These are phyloP conservation scores for Rhypophila decipiens DNA, from an alignment of 495 filamentous ascomycete species.

Conservation along the genomic window DNA sequence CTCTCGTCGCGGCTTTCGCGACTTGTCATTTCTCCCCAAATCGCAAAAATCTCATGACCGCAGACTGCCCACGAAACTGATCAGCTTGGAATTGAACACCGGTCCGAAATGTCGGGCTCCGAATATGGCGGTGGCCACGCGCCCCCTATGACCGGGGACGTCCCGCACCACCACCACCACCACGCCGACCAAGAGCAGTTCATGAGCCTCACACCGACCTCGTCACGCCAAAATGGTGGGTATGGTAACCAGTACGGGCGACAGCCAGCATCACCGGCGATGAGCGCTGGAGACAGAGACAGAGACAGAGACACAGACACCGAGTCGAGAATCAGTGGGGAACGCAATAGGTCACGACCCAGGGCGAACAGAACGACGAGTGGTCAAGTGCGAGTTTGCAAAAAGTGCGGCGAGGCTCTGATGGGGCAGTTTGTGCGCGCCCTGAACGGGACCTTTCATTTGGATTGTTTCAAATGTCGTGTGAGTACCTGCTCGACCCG, in stretches of 20 bases:
- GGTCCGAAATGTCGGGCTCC: conserved; percentile 21
- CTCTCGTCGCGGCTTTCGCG: conserved; percentile 1
- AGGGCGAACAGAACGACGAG: conserved; percentile 42
- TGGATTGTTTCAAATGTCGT: conserved; percentile 96
- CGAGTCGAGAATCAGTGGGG: conserved; percentile 36
- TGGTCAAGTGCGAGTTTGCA: conserved; percentile 61
- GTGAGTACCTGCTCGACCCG: conserved; percentile 66
- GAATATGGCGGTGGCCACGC: conserved; percentile 20
- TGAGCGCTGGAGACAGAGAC: conserved; percentile 32
- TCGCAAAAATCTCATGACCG: conserved; percentile 12
- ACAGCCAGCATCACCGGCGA: conserved; percentile 32
- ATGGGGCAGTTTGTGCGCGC: conserved; percentile 96
- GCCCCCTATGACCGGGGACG: conserved; percentile 5
- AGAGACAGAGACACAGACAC: no score
- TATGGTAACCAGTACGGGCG: conserved; percentile 24
- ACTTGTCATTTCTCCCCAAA: background rate
- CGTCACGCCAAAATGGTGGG: conserved; percentile 31
- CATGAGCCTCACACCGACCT: conserved; percentile 28
- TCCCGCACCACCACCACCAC: conserved; percentile 29
- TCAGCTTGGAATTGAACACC: conserved; percentile 14
- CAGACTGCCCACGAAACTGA: conserved; percentile 10
- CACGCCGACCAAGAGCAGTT: conserved; percentile 29
- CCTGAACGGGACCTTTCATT: conserved; percentile 83
- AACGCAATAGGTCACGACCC: conserved; percentile 41
- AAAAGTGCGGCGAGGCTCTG: conserved; percentile 78